Percentiles rank a stretch among this genome's conserved stretches.
phyloP scores from a whole-genome alignment of 208 protist genomes.

The Trypanosoma melophagium region DNA sequence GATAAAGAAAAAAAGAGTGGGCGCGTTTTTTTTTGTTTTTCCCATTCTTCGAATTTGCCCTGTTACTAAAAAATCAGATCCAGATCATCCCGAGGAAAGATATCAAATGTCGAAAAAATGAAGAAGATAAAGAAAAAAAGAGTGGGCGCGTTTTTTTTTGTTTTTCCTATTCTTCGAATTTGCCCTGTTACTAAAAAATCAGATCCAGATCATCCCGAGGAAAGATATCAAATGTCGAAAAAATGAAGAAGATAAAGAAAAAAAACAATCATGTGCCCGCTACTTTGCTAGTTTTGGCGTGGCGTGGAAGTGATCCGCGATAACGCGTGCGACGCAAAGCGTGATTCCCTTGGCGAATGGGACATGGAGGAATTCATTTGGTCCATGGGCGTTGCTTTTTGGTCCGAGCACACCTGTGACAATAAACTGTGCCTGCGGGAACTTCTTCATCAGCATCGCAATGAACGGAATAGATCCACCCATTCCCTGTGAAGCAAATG shows the following conservation, averaged over 20 bases:
- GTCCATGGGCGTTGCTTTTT: conserved; percentile 92
- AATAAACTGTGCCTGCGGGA: conserved; percentile 93
- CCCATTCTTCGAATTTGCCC: too few relatives aligned
- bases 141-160: too few relatives aligned
- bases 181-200: too few relatives aligned
- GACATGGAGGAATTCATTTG: conserved; percentile 95
- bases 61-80: too few relatives aligned
- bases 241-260: background rate
- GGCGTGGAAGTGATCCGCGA: conserved; percentile 69
- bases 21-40: too few relatives aligned
- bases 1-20: too few relatives aligned
- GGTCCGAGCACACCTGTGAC: conserved; percentile 93
- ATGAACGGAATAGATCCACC: conserved; percentile 95
- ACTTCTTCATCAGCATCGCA: conserved; percentile 84
- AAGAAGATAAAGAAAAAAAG: too few relatives aligned
- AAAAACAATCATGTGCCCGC: background rate
- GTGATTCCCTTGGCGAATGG: conserved; percentile 88
- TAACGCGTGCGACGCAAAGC: conserved; percentile 65
- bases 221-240: background rate
- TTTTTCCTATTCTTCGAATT: too few relatives aligned
- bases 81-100: too few relatives aligned
- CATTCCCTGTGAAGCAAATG: conserved; percentile 70
- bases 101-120: too few relatives aligned
- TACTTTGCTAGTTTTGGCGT: conserved; percentile 42
- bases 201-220: too few relatives aligned